These are phyloP conservation scores for Acer saccharum DNA, from an alignment of 345 rosid species.

Conservation along the genomic window DNA sequence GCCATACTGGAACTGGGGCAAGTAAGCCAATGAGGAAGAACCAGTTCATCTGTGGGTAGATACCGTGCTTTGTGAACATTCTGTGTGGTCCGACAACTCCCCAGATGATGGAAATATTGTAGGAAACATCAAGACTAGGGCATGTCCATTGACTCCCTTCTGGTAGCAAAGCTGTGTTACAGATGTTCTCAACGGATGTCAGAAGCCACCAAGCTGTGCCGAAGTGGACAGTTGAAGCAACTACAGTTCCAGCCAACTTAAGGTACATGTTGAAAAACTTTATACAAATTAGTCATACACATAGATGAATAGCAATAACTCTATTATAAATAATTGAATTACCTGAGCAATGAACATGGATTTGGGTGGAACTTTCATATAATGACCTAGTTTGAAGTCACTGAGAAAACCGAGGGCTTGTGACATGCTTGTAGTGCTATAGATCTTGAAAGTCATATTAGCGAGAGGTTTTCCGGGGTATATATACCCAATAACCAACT, in stretches of 20 bases:
- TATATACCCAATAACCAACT: constrained; percentile 58
- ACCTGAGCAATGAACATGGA: constrained; percentile 64
- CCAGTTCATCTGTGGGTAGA: constrained; percentile 49
- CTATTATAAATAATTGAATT: neutral
- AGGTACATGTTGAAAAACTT: neutral
- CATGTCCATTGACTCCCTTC: constrained; percentile 63
- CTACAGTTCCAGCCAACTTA: constrained; percentile 44
- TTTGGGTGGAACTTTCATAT: constrained; percentile 62
- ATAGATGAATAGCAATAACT: neutral
- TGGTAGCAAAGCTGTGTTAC: constrained; percentile 35
- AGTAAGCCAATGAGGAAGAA: constrained; percentile 56
- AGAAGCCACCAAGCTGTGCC: constrained; percentile 61
- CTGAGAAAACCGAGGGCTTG: constrained; percentile 50
- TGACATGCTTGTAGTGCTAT: constrained; percentile 44
- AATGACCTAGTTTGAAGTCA: constrained; percentile 65
- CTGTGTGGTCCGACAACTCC: constrained; percentile 53
- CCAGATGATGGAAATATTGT: constrained; percentile 65
- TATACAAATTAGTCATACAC: neutral
- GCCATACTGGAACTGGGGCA: constrained; percentile 49
- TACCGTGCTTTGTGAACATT: constrained; percentile 48
- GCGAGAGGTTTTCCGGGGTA: constrained; percentile 59
- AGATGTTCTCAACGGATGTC: constrained; percentile 39
- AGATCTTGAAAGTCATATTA: constrained; percentile 51
- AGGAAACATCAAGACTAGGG: constrained; percentile 45
- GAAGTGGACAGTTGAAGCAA: constrained; percentile 47